These are phyloP conservation scores for Xerocomus potaroensis DNA, from an alignment of 768 basidiomycete species.

Conservation along the genomic window DNA sequence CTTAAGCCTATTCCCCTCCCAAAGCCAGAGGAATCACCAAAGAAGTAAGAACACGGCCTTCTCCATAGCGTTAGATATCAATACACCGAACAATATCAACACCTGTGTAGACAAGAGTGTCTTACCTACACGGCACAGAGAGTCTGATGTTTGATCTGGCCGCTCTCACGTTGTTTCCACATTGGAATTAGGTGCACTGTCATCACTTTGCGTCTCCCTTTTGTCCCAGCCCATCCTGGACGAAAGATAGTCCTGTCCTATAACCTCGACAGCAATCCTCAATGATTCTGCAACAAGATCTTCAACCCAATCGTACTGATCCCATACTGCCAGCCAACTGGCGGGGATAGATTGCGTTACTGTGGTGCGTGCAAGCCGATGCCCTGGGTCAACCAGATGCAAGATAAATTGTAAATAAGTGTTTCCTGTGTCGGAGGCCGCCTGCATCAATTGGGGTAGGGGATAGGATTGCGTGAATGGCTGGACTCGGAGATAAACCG, in stretches of 20 bases:
- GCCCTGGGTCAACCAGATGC: constrained; percentile 69
- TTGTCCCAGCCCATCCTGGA: constrained; percentile 79
- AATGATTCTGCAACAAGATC: constrained; percentile 87
- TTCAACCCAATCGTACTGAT: constrained; percentile 94
- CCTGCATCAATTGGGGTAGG: constrained; percentile 32
- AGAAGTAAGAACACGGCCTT: constrained; percentile 53
- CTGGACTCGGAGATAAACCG: constrained; percentile 91
- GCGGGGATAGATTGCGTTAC: constrained; percentile 79
- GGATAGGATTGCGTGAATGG: constrained; percentile 65
- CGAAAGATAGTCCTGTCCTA: constrained; percentile 90
- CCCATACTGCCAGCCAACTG: constrained; percentile 89
- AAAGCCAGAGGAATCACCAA: constrained; percentile 68
- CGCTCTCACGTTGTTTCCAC: constrained; percentile 11
- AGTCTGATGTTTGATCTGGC: neutral
- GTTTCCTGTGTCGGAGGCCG: constrained; percentile 21
- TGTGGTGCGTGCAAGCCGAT: constrained; percentile 71
- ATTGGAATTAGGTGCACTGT: constrained; percentile 2
- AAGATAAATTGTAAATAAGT: constrained; percentile 60
- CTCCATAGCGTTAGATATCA: constrained; percentile 6
- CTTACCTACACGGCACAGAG: constrained; percentile 10
- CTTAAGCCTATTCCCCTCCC: constrained; percentile 75
- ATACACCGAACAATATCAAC: constrained; percentile 13
- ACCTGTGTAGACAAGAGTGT: constrained; percentile 3
- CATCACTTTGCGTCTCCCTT: constrained; percentile 20
- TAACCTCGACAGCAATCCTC: constrained; percentile 78